phyloP scores from a whole-genome alignment of 2,329 filamentous ascomycete genomes.

The Colletotrichum chrysophilum region DNA sequence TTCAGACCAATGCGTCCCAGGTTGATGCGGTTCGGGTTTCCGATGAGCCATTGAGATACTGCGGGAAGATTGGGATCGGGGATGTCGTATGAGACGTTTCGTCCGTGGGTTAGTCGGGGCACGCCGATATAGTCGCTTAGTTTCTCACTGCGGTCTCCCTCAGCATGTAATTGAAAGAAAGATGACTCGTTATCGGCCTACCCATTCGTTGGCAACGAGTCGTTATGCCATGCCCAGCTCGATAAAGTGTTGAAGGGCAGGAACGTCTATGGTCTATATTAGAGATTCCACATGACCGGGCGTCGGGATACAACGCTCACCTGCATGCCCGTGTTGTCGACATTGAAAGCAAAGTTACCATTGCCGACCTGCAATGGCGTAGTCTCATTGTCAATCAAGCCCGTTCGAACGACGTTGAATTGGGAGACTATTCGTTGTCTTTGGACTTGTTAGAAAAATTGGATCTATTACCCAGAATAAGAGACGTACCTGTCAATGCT shows the following conservation, averaged over 20 bases:
- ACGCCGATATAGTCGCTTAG: slow-evolving; percentile 37
- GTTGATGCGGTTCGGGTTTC: slow-evolving; percentile 51
- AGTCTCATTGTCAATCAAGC: slow-evolving; percentile 34
- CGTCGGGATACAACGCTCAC: neutral
- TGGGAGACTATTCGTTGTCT: slow-evolving; percentile 26
- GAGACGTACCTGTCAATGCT: neutral
- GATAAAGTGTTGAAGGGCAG: slow-evolving; percentile 50
- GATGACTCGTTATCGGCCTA: rapidly evolving
- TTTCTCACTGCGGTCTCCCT: slow-evolving; percentile 24
- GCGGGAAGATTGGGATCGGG: slow-evolving; percentile 38
- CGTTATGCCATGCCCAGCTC: slow-evolving; percentile 56
- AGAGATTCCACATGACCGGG: rapidly evolving
- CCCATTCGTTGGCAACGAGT: slow-evolving; percentile 40
- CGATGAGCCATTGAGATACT: slow-evolving; percentile 56
- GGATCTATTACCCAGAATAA: rapidly evolving
- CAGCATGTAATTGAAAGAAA: rapidly evolving
- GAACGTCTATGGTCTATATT: slow-evolving; percentile 33
- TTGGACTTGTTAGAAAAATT: neutral
- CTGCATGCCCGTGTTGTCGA: slow-evolving; percentile 51
- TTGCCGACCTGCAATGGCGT: slow-evolving; percentile 59
- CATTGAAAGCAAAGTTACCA: slow-evolving; percentile 53
- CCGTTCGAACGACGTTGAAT: slow-evolving; percentile 28
- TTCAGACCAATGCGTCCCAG: slow-evolving; percentile 45
- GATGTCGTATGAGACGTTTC: slow-evolving; percentile 42
- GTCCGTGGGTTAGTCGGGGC: slow-evolving; percentile 36